These are phyloP conservation scores for Ashbya aceris DNA, from an alignment of 1,139 yeast genomes.

Conservation along the genomic window DNA sequence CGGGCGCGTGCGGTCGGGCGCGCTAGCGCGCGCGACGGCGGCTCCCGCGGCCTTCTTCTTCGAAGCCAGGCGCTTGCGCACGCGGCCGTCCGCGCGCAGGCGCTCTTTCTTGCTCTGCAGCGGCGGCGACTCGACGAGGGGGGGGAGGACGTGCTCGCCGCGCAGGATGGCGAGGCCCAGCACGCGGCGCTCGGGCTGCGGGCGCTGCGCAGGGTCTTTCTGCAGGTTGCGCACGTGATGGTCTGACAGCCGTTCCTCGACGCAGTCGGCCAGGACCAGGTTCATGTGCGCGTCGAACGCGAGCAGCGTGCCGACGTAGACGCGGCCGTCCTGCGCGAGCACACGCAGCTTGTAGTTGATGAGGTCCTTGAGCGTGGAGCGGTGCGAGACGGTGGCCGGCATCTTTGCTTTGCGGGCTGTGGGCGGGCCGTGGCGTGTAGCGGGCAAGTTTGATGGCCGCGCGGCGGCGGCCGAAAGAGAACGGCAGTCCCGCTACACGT, in stretches of 20 bases:
- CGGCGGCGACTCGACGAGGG: conserved; percentile 76
- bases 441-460: too few relatives aligned
- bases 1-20: conserved; percentile 10
- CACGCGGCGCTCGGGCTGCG: conserved; percentile 43
- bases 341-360: conserved; percentile 67
- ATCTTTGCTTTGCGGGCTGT: background rate
- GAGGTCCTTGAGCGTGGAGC: conserved; percentile 49
- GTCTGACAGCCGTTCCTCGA: conserved; percentile 70
- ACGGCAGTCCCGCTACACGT: too few relatives aligned
- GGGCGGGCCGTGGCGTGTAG: background rate
- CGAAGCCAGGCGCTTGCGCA: conserved; percentile 19
- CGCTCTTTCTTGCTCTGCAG: conserved; percentile 36
- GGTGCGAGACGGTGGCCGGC: conserved; percentile 17
- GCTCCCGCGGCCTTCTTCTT: conserved; percentile 15
- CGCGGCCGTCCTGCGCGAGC: conserved; percentile 64
- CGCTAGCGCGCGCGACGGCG: conserved; percentile 8
- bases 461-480: too few relatives aligned
- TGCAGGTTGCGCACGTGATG: conserved; percentile 40
- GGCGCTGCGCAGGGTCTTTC: conserved; percentile 20
- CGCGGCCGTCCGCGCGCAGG: conserved; percentile 18
- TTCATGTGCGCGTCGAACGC: conserved; percentile 91
- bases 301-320: conserved; percentile 66
- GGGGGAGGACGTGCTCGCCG: conserved; percentile 83
- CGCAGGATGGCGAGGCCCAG: conserved; percentile 77
- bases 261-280: conserved; percentile 74